Evolutionary conservation across 352 stramenopile genomes (phyloP), one percentile per base, ranked within the genome.

Genomic region (Phytophthora europaea): DNA sequence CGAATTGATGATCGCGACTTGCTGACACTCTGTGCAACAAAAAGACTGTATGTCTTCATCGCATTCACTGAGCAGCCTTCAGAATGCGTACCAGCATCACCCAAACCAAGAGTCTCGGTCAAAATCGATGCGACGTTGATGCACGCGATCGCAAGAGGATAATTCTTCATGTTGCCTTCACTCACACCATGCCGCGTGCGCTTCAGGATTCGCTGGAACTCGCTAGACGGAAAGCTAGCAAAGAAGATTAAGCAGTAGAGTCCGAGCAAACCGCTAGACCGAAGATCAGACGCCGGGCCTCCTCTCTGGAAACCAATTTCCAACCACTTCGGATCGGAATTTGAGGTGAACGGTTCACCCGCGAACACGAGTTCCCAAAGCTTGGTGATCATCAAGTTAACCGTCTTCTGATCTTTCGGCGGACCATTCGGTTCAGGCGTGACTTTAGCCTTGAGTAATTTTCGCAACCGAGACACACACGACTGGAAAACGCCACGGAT

Each of bases 141-240:
- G 67, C 90, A 95, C 13, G 84, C 90, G 56, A 96, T 94, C 23
- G 88, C 88, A n/a, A 96, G 73, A 22, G 90, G 90, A 53, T 96
- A 96, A 76, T 94, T 95, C 65, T 94, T 94, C 85, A 96, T 91
- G 78, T 96, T 93, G 43, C 88, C 90, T 76, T 91, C 82, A 68
- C 90, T 95, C 61, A 95, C 88, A 64, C 88, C 89, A 77, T 94
- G 87, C 12, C 88, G 83, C 6, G 87, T 95, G 43, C 90, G 84
- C 22, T 85, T 80, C 26, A 94, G 76, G 52, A 94, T 95, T 18
- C 85, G 81, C 65, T 87, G 72, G 50, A 93, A 93, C 38, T 94
- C 79, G 38, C 72, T 73, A 13, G 82, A 87, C 31, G 88, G 83
- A 45, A 89, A 83, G 22, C 75, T 89, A 38, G 92, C 84, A 68